Base-by-base conservation (phyloP, 2,329 filamentous ascomycete species). In the Aureobasidium leucospermi region DNA sequence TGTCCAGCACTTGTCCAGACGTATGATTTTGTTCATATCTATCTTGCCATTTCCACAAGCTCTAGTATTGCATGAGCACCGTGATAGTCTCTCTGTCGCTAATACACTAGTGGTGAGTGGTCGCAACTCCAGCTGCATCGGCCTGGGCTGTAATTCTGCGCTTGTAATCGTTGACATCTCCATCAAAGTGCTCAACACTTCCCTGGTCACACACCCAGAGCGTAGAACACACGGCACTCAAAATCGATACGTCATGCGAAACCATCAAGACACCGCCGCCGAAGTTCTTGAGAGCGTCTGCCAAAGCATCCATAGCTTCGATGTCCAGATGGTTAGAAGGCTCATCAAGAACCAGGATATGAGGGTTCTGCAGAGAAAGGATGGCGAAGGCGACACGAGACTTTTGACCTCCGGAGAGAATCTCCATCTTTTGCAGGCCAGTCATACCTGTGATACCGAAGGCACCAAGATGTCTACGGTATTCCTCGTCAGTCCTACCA, bases 271-370 rank as follows among this genome's bases (percentile, higher is more conserved):
- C 92, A 73, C 94, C 94, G 63, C 94, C 94, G 76, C 96, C 83
- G 77, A 97, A 99, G 64, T 86, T 84, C 66, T 85, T 82, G 66
- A 99, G 79, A 15, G 94, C 94, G 32, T 87, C 85, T 4, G 90
- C 87, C 56, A 99, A 79, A 10, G 94, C 93, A 73, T 99, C 94
- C 94, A 99, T 96, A 64, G 94, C 94, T 75, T 99, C 94, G 67
- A 99, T 97, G 84, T 99, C 94, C 68, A 99, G 79, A 75, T 99
- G 94, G 79, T 99, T 99, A 64, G 90, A 96, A 72, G 94, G 94
- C 75, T 99, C 94, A 82, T 99, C 94, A 53, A 99, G 88, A 62
- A 99, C 93, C 48, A 99, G 82, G 65, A 99, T 97, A 71, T 99
- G 94, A 16, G 94, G 94, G 75, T 97, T 96, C 51, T 86, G 90